A percentile compares a stretch with the other conserved stretches of the same genome.
phyloP scores from a whole-genome alignment of 1,284 basidiomycete genomes.

The Anthracocystis walkeri region DNA sequence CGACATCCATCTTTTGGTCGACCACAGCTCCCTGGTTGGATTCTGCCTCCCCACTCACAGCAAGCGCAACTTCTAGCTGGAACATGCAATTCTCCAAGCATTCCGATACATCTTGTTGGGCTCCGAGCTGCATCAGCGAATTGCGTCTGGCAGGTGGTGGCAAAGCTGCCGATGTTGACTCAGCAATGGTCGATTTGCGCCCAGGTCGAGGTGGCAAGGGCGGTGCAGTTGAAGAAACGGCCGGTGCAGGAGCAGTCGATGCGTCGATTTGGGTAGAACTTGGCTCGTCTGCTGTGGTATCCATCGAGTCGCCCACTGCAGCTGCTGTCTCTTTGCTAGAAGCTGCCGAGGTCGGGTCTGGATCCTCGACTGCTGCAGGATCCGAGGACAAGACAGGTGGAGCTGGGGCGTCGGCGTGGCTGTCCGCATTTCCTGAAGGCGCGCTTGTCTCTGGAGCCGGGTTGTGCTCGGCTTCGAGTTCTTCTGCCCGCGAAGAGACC shows the following conservation, averaged over 20 bases:
- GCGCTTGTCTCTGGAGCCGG: conserved; percentile 7
- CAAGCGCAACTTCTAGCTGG: conserved; percentile 92
- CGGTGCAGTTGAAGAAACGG: conserved; percentile 4
- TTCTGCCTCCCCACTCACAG: conserved; percentile 68
- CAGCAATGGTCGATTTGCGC: conserved; percentile 15
- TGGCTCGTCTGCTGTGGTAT: conserved; percentile 23
- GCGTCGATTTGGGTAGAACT: not conserved
- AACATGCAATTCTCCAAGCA: conserved; percentile 99
- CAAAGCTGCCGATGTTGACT: conserved; percentile 12
- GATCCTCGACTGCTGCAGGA: conserved; percentile 5
- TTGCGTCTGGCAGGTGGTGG: conserved; percentile 43
- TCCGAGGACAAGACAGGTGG: conserved; percentile 6
- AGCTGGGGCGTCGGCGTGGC: too few species aligned
- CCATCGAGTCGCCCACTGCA: conserved; percentile 19
- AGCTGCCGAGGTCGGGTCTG: not conserved
- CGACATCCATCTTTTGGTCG: conserved; percentile 35
- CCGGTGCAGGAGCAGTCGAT: not conserved
- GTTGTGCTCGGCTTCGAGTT: conserved; percentile 67
- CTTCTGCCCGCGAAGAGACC: conserved; percentile 88
- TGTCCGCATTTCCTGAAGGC: not conserved
- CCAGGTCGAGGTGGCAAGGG: conserved; percentile 33
- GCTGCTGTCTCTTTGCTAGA: not conserved
- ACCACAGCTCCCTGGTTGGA: not conserved
- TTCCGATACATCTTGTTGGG: conserved; percentile 97
- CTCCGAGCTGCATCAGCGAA: conserved; percentile 74